Evolutionary conservation across 306 rosid species (phyloP), one percentile per base, ranked within the genome.

Genomic region (Delonix regia): DNA sequence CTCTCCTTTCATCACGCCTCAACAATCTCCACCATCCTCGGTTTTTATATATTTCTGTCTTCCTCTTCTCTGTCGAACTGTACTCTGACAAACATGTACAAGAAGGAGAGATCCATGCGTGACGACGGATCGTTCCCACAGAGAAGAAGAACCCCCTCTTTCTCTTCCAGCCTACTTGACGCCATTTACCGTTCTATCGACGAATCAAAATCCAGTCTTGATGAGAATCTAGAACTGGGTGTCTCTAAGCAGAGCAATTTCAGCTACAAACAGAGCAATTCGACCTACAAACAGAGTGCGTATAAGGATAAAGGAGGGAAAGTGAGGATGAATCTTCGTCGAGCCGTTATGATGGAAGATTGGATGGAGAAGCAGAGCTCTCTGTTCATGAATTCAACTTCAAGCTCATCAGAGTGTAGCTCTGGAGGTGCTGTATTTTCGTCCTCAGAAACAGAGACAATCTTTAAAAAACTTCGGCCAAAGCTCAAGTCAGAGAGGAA

Each of bases 131-230:
- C 73, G 9, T 76, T 36, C 81, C 88, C 88, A 19, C 92, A 88
- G 24, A 88, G 97, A 22, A 88, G 87, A 79, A 90, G 93, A 77
- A 85, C 86, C n/a, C 91, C 89, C 0, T 92, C 97, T 73, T 92
- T 92, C 85, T 92, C 97, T 8, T 88, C 97, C 24, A 76, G 73
- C 12, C 91, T 90, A 16, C 86, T 90, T 0, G 94, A 90, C 52
- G 48, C 89, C 47, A 87, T 92, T 55, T 90, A 82, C 78, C 87
- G 80, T 67, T 92, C 97, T 0, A 88, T 84, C 6, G 95, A 90
- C 18, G 89, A 90, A 69, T 84, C 94, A 7, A 86, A 85, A 76
- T 79, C 89, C 53, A 78, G 80, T 55, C 64, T 75, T 75, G 81
- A 55, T 4, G 74, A 78, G 2, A 74, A 49, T 48, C 81, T 66